phyloP scores from a whole-genome alignment of 176 grass and related monocot species.

The barley (Hordeum vulgare) region MorexV3_pseudomolecules_assembly NC_058519.1:166718189-166718688 shows the following conservation, averaged over 20 bases:
- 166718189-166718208: neutral
- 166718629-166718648: slow-evolving; percentile 37
- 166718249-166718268: neutral
- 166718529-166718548: slow-evolving; percentile 16
- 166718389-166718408: slow-evolving; percentile 22
- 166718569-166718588: slow-evolving; percentile 9
- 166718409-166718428: neutral
- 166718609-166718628: slow-evolving; percentile 15
- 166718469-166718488: slow-evolving; percentile 9
- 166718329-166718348: slow-evolving; percentile 5
- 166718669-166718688: slow-evolving; percentile 56
- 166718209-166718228: too few species aligned
- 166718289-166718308: slow-evolving; percentile 29
- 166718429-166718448: neutral
- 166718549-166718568: neutral
- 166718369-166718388: slow-evolving; percentile 23
- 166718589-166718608: slow-evolving; percentile 25
- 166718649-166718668: slow-evolving; percentile 26
- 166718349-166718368: slow-evolving; percentile 29
- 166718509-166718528: slow-evolving; percentile 7
- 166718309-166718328: slow-evolving; percentile 22
- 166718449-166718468: slow-evolving; percentile 17
- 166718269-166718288: slow-evolving; percentile 2
- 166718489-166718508: slow-evolving; percentile 33
- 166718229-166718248: too few species aligned